Base-by-base conservation (phyloP, 2,329 filamentous ascomycete species). In the Leptodontidium sp. region DNA sequence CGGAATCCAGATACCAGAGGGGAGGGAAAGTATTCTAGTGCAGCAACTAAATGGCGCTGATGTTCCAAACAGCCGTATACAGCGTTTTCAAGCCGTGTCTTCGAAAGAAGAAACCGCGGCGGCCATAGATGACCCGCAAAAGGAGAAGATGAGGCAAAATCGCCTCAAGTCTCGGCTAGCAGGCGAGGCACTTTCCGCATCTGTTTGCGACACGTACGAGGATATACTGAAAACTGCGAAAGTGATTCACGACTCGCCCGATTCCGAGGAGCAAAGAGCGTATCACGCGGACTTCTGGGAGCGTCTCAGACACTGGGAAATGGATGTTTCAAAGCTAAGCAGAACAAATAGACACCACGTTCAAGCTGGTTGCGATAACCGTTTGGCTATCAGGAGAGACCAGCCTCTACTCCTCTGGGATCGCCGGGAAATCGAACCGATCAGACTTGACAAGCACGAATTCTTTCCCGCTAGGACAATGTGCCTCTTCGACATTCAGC, bases 351-450 rank as follows among this genome's bases (percentile, higher is more conserved):
- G 12, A 17, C 17, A 15, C 12, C 21, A n/a, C 3, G 15, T 64
- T 6, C n/a, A 17, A 3, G 17, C n/a, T 15, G 29, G n/a, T 7
- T 47, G 50, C 40, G 35, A 65, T 21, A 49, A 57, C 14, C 50
- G 50, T 8, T 17, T 58, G 81, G 72, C 85, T 17, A 82, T 85
- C 74, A 77, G 80, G 61, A 82, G 85, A 78, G 74, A 82, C 0
- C 82, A 84, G 1, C 86, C 88, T 0, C 74, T 84, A 0, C 78
- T 95, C 3, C 75, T 83, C 32, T 94, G 90, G 88, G 93, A 97
- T 78, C 84, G 86, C 1, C 88, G 94, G 17, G 80, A 83, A 1
- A 89, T 88, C 75, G 93, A 97, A 75, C 91, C 93, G 0, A 82
- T 97, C 17, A 79, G 82, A 29, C 85, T 87, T 2, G 69, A 82